Evolutionary conservation across 2,329 filamentous ascomycete species (phyloP).

Genomic region (Ascochyta rabiei): DNA sequence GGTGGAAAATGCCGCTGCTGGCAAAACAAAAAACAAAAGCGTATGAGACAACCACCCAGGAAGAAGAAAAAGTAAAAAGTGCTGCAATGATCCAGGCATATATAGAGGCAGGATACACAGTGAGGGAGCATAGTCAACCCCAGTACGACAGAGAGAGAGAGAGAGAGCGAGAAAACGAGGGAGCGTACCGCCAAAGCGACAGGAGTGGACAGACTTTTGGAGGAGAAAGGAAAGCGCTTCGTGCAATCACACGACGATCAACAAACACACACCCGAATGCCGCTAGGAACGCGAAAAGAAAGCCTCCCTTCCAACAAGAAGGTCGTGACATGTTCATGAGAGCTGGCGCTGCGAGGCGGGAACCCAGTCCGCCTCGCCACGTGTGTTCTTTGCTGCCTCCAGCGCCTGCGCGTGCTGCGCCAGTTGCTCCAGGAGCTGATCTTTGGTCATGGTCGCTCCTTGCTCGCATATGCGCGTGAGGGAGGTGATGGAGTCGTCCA

Average conservation of each 20-base stretch:
- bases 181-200: not conserved
- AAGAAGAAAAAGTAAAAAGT: too few relatives aligned
- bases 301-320: not conserved
- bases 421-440: not conserved
- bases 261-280: constrained; percentile 16
- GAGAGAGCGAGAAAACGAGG: not conserved
- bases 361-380: constrained; percentile 9
- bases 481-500: constrained; percentile 3
- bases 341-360: constrained; percentile 1
- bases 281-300: constrained; percentile 1
- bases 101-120: not conserved
- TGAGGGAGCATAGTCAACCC: constrained; percentile 5
- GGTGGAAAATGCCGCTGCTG: not conserved
- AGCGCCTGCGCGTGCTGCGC: not conserved
- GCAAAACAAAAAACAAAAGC: not conserved
- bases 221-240: not conserved
- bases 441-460: not conserved
- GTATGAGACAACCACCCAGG: constrained; percentile 7
- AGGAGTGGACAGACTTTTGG: constrained; percentile 9
- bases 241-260: not conserved
- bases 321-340: not conserved
- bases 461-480: not conserved
- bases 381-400: not conserved
- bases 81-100: not conserved
- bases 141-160: not conserved